phyloP scores from a whole-genome alignment of 106 monocot genomes.

The Chionographis japonica region DNA sequence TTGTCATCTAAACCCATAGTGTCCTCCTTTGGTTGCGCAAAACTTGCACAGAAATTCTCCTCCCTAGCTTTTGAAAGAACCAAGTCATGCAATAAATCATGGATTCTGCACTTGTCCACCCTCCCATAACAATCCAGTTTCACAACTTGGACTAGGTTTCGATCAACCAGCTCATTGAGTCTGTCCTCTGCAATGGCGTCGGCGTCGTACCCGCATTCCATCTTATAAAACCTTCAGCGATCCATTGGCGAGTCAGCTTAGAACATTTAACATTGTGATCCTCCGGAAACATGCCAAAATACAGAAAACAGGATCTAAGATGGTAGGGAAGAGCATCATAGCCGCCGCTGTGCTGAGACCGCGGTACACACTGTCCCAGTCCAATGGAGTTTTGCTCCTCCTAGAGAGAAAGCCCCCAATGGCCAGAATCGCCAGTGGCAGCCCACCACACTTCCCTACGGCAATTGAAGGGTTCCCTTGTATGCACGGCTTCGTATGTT shows the following conservation, averaged over 20 bases:
- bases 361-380: neutral
- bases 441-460: slow-evolving; percentile 16
- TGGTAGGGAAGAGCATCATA: slow-evolving; percentile 20
- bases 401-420: slow-evolving; percentile 2
- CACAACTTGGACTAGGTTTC: slow-evolving; percentile 9
- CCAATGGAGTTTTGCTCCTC: neutral
- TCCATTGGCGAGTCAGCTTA: slow-evolving; percentile 10
- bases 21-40: too few relatives aligned
- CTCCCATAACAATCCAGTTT: neutral
- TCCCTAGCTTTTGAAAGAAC: slow-evolving; percentile 7
- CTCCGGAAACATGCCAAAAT: slow-evolving; percentile 25
- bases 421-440: slow-evolving; percentile 19
- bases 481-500: neutral
- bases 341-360: slow-evolving; percentile 2
- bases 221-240: slow-evolving; percentile 26
- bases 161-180: slow-evolving; percentile 10
- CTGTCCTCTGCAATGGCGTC: neutral
- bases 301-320: slow-evolving; percentile 18
- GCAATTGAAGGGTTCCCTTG: neutral
- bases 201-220: neutral
- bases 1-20: neutral
- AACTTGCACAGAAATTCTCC: slow-evolving; percentile 11
- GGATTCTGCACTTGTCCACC: slow-evolving; percentile 8
- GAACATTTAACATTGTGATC: slow-evolving; percentile 3
- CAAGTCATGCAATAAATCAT: slow-evolving; percentile 21